Evolutionary conservation across 2,329 filamentous ascomycete genomes (phyloP).

Genomic region (Plenodomus tracheiphilus): DNA sequence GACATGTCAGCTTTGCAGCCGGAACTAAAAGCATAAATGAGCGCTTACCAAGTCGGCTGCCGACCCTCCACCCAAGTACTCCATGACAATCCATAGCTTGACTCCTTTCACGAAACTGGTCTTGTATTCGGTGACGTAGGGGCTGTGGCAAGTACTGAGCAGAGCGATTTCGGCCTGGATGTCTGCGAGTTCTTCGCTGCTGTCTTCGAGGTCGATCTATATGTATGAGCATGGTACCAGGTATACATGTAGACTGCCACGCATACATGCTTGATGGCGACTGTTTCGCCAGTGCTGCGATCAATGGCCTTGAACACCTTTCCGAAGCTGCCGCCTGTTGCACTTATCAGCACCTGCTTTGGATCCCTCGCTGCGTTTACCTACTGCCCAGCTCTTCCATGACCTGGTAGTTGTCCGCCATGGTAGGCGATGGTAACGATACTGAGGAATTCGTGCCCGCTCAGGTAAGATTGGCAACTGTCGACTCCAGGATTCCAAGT

Average conservation of each 20-base stretch:
- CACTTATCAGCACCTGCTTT: conserved; percentile 16
- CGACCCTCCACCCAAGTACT: conserved; percentile 92
- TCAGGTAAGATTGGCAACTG: conserved; percentile 13
- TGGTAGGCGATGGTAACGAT: conserved; percentile 46
- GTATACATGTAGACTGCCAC: background rate
- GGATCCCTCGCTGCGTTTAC: conserved; percentile 36
- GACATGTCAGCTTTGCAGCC: conserved; percentile 21
- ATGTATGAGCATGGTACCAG: conserved; percentile 12
- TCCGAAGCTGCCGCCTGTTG: conserved; percentile 86
- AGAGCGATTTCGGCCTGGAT: conserved; percentile 98
- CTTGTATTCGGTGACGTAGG: conserved; percentile 94
- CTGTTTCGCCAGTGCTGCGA: conserved; percentile 83
- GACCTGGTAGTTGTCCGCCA: conserved; percentile 89
- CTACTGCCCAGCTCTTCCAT: conserved; percentile 93
- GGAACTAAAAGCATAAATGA: background rate
- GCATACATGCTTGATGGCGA: conserved; percentile 93
- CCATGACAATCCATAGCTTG: conserved; percentile 99
- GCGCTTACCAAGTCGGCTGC: conserved; percentile 81
- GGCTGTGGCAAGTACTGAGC: conserved; percentile 90
- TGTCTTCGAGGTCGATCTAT: conserved; percentile 97
- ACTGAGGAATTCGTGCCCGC: conserved; percentile 22
- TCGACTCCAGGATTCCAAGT: conserved; percentile 18
- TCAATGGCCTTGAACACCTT: conserved; percentile 97
- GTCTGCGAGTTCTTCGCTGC: conserved; percentile 96
- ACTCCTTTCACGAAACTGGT: conserved; percentile 93